Base-by-base conservation (phyloP, 768 basidiomycete species). In the Psilocybe tampanensis region DNA sequence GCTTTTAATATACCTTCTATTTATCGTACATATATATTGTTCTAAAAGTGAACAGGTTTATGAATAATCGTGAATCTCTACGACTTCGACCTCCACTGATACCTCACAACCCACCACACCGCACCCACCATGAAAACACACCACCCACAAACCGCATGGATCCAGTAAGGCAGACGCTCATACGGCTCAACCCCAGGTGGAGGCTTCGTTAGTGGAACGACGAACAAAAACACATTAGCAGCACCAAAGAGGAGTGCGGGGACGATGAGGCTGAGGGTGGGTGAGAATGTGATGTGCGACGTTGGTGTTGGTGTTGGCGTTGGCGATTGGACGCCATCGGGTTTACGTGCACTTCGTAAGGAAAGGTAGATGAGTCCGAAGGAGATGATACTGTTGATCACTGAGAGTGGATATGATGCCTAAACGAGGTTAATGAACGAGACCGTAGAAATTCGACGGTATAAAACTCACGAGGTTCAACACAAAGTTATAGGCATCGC, bases 401-500 rank as follows among this genome's bases (percentile, higher is more conserved):
- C 64, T n/a, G 80, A 70, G 32, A 76, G 59, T 3, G 83, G 78
- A 62, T 83, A 84, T 0, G 81, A 78, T 18, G 71, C 68, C 72
- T 74, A 26, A 34, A n/a, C 13, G 43, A 13, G 15, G 8, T 15
- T 4, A 8, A 8, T 26, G 13, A 17, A 21, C 8, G n/a, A 22
- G 4, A 54, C 21, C 2, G 52, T 11, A 43, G 17, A 52, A 34
- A 23, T 26, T 21, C 15, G 18, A 8, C 18, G 18, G 36, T 9
- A 23, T 3, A 6, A 29, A 39, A 70, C 84, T 47, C 61, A 85
- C 84, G 61, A 75, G 68, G 63, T 83, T 84, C 62, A 86, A 70
- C 21, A 84, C 76, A 66, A 90, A 86, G 52, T 80, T 76, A 66
- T 86, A 90, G 0, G 86, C 85, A 60, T 89, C 88, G 2, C 88